Percentiles rank a stretch among this genome's conserved stretches.
These are phyloP conservation scores for Russula emetica DNA, from an alignment of 768 basidiomycete genomes.

Conservation along the genomic window DNA sequence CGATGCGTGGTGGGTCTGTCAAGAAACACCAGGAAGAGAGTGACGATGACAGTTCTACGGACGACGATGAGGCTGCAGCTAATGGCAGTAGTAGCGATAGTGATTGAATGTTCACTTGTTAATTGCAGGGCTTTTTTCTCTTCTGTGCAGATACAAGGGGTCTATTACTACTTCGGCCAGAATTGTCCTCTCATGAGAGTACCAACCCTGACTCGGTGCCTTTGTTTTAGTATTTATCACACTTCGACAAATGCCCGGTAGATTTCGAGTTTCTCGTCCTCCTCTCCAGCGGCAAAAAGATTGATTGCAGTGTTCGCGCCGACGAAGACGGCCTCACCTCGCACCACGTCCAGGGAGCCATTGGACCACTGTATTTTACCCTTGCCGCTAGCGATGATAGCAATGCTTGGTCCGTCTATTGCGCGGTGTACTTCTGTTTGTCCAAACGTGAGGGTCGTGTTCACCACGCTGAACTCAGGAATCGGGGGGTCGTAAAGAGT, in stretches of 20 bases:
- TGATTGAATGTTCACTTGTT: slow-evolving; percentile 34
- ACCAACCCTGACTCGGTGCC: not conserved
- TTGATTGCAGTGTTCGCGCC: slow-evolving; percentile 62
- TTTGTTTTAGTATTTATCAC: slow-evolving; percentile 11
- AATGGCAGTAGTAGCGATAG: slow-evolving; percentile 53
- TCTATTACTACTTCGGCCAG: not conserved
- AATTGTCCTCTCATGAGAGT: not conserved
- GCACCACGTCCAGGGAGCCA: slow-evolving; percentile 40
- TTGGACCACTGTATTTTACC: slow-evolving; percentile 52
- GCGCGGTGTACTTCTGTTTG: slow-evolving; percentile 52
- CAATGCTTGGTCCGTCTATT: slow-evolving; percentile 80
- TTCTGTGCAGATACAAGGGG: not conserved
- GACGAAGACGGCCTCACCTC: slow-evolving; percentile 80
- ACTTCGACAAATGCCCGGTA: slow-evolving; percentile 69
- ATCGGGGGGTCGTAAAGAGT: slow-evolving; percentile 87
- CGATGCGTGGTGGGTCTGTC: slow-evolving; percentile 84
- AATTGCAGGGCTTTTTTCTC: slow-evolving; percentile 6
- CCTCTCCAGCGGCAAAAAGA: slow-evolving; percentile 37
- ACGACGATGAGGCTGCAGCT: slow-evolving; percentile 48
- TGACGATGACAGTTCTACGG: slow-evolving; percentile 50
- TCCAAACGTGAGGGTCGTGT: slow-evolving; percentile 45
- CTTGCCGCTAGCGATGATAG: slow-evolving; percentile 66
- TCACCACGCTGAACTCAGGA: slow-evolving; percentile 87
- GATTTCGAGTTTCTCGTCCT: slow-evolving; percentile 43
- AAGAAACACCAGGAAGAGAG: slow-evolving; percentile 56